Conservation (phyloP, 1,284 basidiomycete genomes). For the Ustilago bromivora region DNA sequence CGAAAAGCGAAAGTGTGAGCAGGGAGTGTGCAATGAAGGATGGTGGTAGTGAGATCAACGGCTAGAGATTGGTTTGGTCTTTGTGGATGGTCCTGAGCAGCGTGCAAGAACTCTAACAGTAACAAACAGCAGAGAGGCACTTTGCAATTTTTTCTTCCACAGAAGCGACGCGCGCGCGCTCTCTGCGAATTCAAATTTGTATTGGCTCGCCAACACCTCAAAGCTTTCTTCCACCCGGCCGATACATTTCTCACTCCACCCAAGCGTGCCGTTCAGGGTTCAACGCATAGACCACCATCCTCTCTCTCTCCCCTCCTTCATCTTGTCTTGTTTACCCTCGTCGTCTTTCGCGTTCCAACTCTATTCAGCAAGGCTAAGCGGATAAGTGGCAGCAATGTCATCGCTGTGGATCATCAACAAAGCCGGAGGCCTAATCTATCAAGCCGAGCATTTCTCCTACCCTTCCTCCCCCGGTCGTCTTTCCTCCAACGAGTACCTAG, state of each 20-base stretch:
- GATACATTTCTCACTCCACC: slow-evolving; percentile 7
- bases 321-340: too few relatives aligned
- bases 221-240: slow-evolving; percentile 46
- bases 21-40: background rate
- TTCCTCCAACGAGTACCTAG: slow-evolving; percentile 97
- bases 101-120: background rate
- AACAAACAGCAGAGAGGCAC: background rate
- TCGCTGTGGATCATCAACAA: slow-evolving; percentile 96
- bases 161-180: background rate
- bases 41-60: background rate
- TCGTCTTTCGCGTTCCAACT: too few relatives aligned
- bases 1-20: background rate
- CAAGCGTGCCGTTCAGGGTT: slow-evolving; percentile 12
- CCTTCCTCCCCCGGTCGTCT: slow-evolving; percentile 47
- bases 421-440: slow-evolving; percentile 95
- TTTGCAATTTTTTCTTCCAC: slow-evolving; percentile 2
- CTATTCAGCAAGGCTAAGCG: background rate
- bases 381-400: slow-evolving; percentile 44
- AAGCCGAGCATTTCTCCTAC: slow-evolving; percentile 78
- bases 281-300: slow-evolving; percentile 16
- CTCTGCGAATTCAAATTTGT: slow-evolving; percentile 1
- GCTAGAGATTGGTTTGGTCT: background rate
- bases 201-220: background rate
- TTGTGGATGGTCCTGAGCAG: slow-evolving; percentile 1
- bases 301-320: background rate